These are phyloP conservation scores for Darksidea phi DNA, from an alignment of 495 filamentous ascomycete genomes.

Conservation along the genomic window DNA sequence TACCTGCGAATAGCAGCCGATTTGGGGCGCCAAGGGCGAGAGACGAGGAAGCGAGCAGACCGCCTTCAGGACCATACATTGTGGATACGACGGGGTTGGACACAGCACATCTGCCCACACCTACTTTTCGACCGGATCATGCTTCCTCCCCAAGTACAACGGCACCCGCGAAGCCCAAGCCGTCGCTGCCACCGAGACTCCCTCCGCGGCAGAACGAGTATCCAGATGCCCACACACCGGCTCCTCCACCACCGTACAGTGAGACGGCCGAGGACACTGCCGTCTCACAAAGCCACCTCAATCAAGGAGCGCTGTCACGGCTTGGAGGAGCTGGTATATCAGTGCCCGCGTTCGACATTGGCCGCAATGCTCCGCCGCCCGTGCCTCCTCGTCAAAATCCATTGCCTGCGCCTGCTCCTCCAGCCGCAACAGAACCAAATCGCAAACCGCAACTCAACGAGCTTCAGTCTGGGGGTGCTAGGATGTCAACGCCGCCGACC, in stretches of 20 bases:
- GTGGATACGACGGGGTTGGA: constrained; percentile 69
- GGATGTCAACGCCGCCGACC: constrained; percentile 46
- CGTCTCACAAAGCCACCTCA: constrained; percentile 52
- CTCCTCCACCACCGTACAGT: constrained; percentile 57
- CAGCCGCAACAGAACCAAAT: constrained; percentile 13
- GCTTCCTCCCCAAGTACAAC: constrained; percentile 46
- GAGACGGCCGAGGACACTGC: constrained; percentile 39
- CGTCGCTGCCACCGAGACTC: constrained; percentile 67
- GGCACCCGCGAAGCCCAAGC: constrained; percentile 45
- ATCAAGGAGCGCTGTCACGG: constrained; percentile 65
- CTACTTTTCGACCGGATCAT: constrained; percentile 54
- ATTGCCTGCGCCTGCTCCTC: constrained; percentile 11
- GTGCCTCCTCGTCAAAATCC: constrained; percentile 32
- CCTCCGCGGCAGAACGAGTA: constrained; percentile 66
- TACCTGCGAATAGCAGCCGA: constrained; percentile 51
- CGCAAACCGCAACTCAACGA: constrained; percentile 54
- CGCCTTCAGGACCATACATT: constrained; percentile 66
- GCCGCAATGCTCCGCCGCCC: constrained; percentile 39
- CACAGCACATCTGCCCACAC: constrained; percentile 67
- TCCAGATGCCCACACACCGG: constrained; percentile 46
- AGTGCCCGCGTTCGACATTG: constrained; percentile 79
- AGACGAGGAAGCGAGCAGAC: constrained; percentile 43
- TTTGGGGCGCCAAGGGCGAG: constrained; percentile 48
- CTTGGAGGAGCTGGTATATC: constrained; percentile 76
- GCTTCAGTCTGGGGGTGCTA: constrained; percentile 67